A percentile compares a stretch with the other conserved stretches of the same genome.
phyloP scores from a whole-genome alignment of 2,329 filamentous ascomycete genomes.

The Pseudogymnoascus sp. region DNA sequence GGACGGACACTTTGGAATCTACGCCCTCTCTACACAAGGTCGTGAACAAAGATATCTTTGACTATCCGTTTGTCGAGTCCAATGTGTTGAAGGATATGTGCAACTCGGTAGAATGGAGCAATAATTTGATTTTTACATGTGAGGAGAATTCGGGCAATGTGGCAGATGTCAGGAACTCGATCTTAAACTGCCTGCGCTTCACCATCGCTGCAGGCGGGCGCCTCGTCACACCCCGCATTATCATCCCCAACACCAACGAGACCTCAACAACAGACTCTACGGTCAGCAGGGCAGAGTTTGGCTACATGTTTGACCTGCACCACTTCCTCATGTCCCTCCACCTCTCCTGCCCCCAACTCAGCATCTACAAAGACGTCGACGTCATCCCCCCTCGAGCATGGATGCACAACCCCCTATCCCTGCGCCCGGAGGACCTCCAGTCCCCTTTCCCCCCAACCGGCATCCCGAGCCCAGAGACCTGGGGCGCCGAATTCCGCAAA shows the following conservation, averaged over 20 bases:
- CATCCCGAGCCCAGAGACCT: not conserved
- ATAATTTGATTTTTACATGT: constrained; percentile 33
- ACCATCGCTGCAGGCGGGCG: constrained; percentile 33
- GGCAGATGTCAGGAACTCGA: constrained; percentile 35
- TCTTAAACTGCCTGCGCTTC: constrained; percentile 36
- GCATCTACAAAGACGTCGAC: not conserved
- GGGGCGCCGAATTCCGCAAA: not conserved
- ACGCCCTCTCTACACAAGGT: not conserved
- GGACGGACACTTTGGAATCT: not conserved
- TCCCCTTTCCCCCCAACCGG: not conserved
- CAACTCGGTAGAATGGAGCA: constrained; percentile 26
- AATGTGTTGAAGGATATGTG: constrained; percentile 31
- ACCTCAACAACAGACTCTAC: not conserved
- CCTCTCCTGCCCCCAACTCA: not conserved
- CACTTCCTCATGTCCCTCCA: not conserved
- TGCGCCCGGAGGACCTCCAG: not conserved
- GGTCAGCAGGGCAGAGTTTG: not conserved
- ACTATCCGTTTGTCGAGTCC: constrained; percentile 33
- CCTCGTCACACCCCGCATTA: constrained; percentile 33
- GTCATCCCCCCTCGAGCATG: not conserved
- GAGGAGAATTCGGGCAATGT: constrained; percentile 34
- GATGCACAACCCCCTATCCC: not conserved
- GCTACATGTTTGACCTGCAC: not conserved
- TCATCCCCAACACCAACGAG: constrained; percentile 28
- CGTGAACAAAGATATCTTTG: constrained; percentile 23